phyloP scores from a whole-genome alignment of 164 flowering plant genomes.

The Tetrastigma voinierianum region DNA sequence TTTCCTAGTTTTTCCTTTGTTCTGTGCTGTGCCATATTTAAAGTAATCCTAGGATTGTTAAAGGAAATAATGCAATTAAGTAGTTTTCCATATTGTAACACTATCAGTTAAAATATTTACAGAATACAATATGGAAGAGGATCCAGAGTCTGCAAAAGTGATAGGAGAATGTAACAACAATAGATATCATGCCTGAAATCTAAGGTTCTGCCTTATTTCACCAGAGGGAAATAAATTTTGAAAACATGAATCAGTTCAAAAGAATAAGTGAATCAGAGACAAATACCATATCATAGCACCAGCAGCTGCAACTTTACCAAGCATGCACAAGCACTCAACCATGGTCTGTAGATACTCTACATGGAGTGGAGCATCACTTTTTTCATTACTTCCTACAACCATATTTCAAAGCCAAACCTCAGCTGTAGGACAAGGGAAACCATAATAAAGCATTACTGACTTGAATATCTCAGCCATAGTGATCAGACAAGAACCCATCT shows the following conservation, averaged over 20 bases:
- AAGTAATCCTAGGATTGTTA: too few species aligned
- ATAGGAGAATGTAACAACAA: too few species aligned
- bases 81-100: too few species aligned
- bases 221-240: background rate
- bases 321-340: slow-evolving; percentile 96
- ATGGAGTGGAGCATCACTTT: slow-evolving; percentile 89
- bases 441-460: background rate
- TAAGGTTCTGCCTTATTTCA: too few species aligned
- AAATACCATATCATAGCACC: slow-evolving; percentile 94
- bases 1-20: too few species aligned
- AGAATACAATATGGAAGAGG: too few species aligned
- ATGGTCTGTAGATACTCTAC: slow-evolving; percentile 92
- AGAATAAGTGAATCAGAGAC: slow-evolving; percentile 5
- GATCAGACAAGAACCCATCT: slow-evolving; percentile 81
- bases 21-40: too few species aligned
- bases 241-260: slow-evolving; percentile 5
- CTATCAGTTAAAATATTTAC: too few species aligned
- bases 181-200: too few species aligned
- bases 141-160: too few species aligned
- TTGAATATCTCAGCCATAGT: slow-evolving; percentile 1
- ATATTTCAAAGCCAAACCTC: slow-evolving; percentile 11
- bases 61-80: too few species aligned
- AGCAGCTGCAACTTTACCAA: slow-evolving; percentile 97
- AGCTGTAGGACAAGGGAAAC: slow-evolving; percentile 9
- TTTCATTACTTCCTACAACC: slow-evolving; percentile 70